Evolutionary conservation across 331 rosid genomes (phyloP).

Genomic region (Rhamnella rubrinervis): DNA sequence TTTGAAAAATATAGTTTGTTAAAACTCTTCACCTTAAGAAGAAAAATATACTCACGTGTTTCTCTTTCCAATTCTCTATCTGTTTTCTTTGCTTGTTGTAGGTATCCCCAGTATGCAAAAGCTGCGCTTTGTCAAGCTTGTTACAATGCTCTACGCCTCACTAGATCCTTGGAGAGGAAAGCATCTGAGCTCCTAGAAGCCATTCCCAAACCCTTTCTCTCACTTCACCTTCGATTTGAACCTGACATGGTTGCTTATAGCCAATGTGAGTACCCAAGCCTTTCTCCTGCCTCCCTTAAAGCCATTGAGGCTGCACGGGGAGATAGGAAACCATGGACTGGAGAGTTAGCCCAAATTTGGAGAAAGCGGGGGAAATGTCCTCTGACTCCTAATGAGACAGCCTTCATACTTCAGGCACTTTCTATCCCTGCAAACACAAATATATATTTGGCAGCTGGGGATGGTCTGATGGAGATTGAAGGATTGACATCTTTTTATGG

Average conservation of each 20-base stretch:
- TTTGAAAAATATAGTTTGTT: not conserved
- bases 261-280: slow-evolving; percentile 71
- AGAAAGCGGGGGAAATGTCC: slow-evolving; percentile 88
- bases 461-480: slow-evolving; percentile 83
- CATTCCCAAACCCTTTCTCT: slow-evolving; percentile 85
- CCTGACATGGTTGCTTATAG: slow-evolving; percentile 97
- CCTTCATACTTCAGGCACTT: slow-evolving; percentile 72
- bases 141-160: slow-evolving; percentile 78
- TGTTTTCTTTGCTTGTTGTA: slow-evolving; percentile 12
- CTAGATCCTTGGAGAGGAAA: slow-evolving; percentile 70
- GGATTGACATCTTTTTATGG: slow-evolving; percentile 60
- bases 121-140: slow-evolving; percentile 93
- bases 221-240: slow-evolving; percentile 90
- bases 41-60: not conserved
- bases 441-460: slow-evolving; percentile 91
- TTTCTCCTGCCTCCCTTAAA: slow-evolving; percentile 59
- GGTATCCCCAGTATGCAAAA: slow-evolving; percentile 84
- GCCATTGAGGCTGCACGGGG: slow-evolving; percentile 63
- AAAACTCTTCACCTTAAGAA: not conserved
- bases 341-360: slow-evolving; percentile 71
- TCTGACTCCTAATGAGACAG: slow-evolving; percentile 81
- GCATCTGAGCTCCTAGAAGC: slow-evolving; percentile 82
- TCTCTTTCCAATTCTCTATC: not conserved
- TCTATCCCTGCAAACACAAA: slow-evolving; percentile 62
- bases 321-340: slow-evolving; percentile 91